Evolutionary conservation across 805 yeast genomes (phyloP).

Genomic region (Metschnikowia orientalis): DNA sequence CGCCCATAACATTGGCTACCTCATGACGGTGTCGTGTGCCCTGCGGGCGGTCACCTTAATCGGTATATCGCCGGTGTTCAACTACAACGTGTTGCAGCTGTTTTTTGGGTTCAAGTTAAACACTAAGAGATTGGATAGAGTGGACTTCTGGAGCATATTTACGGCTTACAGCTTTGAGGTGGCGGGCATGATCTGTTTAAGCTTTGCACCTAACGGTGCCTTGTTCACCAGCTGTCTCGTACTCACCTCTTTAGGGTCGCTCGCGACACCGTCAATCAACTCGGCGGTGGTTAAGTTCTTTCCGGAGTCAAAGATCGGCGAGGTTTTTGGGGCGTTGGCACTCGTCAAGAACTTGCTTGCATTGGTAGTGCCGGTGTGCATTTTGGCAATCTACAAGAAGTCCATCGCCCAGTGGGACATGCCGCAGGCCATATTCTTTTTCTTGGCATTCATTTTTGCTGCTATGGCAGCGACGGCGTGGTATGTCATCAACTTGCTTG

Average conservation of each 20-base stretch:
- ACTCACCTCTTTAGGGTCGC: conserved; percentile 41
- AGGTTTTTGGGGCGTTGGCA: conserved; percentile 67
- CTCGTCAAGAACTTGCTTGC: conserved; percentile 48
- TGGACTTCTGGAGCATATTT: conserved; percentile 42
- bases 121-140: conserved; percentile 45
- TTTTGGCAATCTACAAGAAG: conserved; percentile 42
- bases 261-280: conserved; percentile 49
- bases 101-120: conserved; percentile 28
- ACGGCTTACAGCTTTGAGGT: conserved; percentile 37
- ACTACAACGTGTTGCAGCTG: conserved; percentile 33
- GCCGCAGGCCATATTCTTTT: conserved; percentile 29
- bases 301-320: conserved; percentile 59
- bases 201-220: conserved; percentile 25
- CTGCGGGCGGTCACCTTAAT: conserved; percentile 48
- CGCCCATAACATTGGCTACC: conserved; percentile 51
- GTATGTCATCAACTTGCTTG: conserved; percentile 9
- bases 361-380: conserved; percentile 46
- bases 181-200: conserved; percentile 32
- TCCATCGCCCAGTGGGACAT: conserved; percentile 23
- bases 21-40: conserved; percentile 49
- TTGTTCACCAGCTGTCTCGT: conserved; percentile 31
- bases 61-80: conserved; percentile 46
- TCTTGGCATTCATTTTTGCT: conserved; percentile 10
- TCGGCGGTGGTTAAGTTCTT: conserved; percentile 58
- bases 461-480: conserved; percentile 6